Percentiles rank a stretch among this genome's conserved stretches.
Evolutionary conservation across 208 protist genomes (phyloP).

Genomic region (Leishmania lainsoni): DNA sequence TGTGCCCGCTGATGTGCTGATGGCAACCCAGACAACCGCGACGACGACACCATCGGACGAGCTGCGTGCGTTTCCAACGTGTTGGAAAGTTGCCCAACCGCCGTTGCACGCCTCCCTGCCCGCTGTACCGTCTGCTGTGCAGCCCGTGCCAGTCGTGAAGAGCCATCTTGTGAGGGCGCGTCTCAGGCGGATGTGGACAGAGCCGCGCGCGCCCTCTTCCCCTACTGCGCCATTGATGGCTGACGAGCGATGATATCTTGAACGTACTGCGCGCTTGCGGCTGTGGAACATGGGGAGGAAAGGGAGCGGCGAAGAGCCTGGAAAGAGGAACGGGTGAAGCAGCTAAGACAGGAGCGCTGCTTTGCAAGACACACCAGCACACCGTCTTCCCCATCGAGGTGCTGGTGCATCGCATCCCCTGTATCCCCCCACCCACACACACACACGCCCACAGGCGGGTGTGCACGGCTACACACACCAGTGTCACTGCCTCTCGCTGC

Average conservation of each 20-base stretch:
- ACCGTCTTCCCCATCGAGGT: background rate
- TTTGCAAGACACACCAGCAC: background rate
- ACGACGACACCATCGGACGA: background rate
- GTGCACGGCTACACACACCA: too few species aligned
- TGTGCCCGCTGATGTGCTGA: background rate
- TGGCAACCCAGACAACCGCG: background rate
- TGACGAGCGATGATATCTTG: background rate
- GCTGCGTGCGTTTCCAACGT: constrained; percentile 21
- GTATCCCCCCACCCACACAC: background rate
- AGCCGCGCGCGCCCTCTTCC: constrained; percentile 20
- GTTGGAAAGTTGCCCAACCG: constrained; percentile 15
- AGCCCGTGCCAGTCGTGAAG: background rate
- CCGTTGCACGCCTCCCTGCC: background rate
- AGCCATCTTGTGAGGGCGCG: background rate
- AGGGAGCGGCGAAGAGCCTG: background rate
- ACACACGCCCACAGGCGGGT: background rate
- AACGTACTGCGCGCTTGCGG: background rate
- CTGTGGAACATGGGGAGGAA: background rate
- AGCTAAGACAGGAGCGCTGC: background rate
- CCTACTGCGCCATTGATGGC: constrained; percentile 28
- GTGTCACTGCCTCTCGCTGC: too few species aligned
- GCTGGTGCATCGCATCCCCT: background rate
- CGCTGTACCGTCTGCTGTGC: background rate
- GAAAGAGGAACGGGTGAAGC: too few species aligned
- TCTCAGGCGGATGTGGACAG: constrained; percentile 12